Evolutionary conservation across 208 protist genomes (phyloP).

Genomic region (Herpetomonas tarakana): DNA sequence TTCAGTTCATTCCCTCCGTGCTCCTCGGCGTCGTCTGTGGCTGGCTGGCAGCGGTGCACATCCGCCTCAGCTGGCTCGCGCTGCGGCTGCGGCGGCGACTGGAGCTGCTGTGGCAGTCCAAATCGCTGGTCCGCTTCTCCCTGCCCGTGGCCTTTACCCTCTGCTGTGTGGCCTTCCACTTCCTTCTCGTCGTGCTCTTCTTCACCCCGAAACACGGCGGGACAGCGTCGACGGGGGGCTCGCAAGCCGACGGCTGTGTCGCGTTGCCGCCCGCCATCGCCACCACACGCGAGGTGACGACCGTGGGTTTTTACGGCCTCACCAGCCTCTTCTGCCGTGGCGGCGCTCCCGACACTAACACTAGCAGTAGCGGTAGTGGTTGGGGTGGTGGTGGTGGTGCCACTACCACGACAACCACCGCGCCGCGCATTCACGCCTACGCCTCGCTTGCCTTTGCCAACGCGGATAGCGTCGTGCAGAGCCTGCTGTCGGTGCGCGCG

Average conservation of each 20-base stretch:
- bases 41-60: conserved; percentile 28
- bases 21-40: conserved; percentile 36
- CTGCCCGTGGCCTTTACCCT: conserved; percentile 39
- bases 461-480: conserved; percentile 46
- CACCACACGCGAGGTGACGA: conserved; percentile 32
- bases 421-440: conserved; percentile 43
- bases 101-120: conserved; percentile 29
- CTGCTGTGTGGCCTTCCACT: conserved; percentile 38
- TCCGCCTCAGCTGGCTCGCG: conserved; percentile 35
- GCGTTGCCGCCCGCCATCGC: conserved; percentile 28
- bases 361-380: neutral
- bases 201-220: neutral
- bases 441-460: conserved; percentile 50
- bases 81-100: conserved; percentile 34
- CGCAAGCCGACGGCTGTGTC: conserved; percentile 20
- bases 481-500: conserved; percentile 37
- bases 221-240: neutral
- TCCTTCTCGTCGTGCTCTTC: conserved; percentile 28
- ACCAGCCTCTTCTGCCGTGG: conserved; percentile 44
- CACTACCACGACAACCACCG: conserved; percentile 12
- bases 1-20: conserved; percentile 38
- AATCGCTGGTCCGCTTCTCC: conserved; percentile 24
- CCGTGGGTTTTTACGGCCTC: conserved; percentile 47
- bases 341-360: neutral
- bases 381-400: neutral